Conservation (phyloP, 768 basidiomycete genomes). For the Podaxis carcinomalis region DNA sequence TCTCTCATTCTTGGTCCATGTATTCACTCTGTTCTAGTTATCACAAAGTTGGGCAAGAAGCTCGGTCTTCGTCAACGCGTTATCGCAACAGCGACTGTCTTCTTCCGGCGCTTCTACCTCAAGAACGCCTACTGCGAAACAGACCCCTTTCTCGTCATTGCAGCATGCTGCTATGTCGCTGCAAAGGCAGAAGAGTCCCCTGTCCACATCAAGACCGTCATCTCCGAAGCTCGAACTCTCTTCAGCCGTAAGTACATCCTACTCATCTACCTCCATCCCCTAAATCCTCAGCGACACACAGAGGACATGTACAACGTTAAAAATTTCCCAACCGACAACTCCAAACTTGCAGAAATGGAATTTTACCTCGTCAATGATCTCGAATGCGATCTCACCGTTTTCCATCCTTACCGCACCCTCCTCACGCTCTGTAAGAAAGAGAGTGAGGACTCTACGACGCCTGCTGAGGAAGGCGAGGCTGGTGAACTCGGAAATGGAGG, state of each 20-base stretch:
- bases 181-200: constrained; percentile 98
- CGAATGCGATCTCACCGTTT: constrained; percentile 90
- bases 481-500: constrained; percentile 31
- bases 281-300: constrained; percentile 16
- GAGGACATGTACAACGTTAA: constrained; percentile 70
- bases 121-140: constrained; percentile 96
- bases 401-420: constrained; percentile 93
- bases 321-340: constrained; percentile 82
- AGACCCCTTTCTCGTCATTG: constrained; percentile 88
- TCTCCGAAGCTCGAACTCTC: constrained; percentile 73
- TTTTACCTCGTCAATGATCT: constrained; percentile 97
- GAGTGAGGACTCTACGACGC: constrained; percentile 22
- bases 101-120: constrained; percentile 94
- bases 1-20: too few relatives aligned
- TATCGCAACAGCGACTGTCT: constrained; percentile 91
- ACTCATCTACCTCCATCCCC: background rate
- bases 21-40: constrained; percentile 27
- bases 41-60: constrained; percentile 84
- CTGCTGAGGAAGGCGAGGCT: constrained; percentile 49
- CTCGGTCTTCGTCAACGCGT: constrained; percentile 82
- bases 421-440: constrained; percentile 71
- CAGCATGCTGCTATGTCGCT: constrained; percentile 93
- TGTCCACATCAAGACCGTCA: constrained; percentile 89
- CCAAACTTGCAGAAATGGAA: constrained; percentile 97
- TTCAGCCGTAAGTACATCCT: constrained; percentile 57